Percentiles rank a stretch among this genome's conserved stretches.
Conservation (phyloP, 2,329 filamentous ascomycete genomes). For the Pseudogymnoascus sp. region DNA sequence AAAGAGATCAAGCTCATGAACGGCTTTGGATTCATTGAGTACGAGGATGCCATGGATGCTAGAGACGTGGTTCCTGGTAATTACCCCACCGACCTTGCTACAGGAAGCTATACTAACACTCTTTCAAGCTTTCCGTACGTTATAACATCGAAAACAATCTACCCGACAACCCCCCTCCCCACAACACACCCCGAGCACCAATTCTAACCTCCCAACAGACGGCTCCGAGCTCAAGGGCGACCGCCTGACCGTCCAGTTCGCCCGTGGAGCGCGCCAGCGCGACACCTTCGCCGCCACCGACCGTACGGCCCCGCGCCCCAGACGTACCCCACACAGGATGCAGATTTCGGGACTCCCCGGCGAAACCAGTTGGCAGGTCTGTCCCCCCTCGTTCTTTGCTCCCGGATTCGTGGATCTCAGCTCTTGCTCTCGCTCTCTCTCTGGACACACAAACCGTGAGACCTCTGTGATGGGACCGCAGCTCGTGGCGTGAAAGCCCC, state of each 20-base stretch:
- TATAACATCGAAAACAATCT: constrained; percentile 19
- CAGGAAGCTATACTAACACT: constrained; percentile 19
- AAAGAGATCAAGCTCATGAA: constrained; percentile 99
- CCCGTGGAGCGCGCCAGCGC: constrained; percentile 70
- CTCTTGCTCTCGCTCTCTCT: constrained; percentile 29
- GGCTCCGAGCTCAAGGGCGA: constrained; percentile 97
- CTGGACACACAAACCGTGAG: constrained; percentile 1
- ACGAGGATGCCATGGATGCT: constrained; percentile 96
- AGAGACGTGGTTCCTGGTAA: constrained; percentile 97
- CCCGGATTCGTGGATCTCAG: constrained; percentile 32
- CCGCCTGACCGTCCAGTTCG: constrained; percentile 95
- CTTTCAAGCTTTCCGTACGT: constrained; percentile 47
- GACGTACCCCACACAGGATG: constrained; percentile 94
- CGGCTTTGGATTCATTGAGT: constrained; percentile 98
- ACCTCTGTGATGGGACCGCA: background rate
- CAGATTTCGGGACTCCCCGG: constrained; percentile 91
- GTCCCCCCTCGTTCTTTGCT: constrained; percentile 55
- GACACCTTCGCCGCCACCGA: constrained; percentile 53
- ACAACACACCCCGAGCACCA: constrained; percentile 14
- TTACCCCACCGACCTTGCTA: constrained; percentile 18
- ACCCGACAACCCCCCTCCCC: constrained; percentile 29
- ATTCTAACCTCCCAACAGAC: constrained; percentile 48
- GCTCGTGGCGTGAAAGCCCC: background rate
- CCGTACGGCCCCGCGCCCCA: constrained; percentile 67
- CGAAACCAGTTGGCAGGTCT: constrained; percentile 99